Evolutionary conservation across 345 rosid genomes (phyloP).

Genomic region (Physaria fendleri): DNA sequence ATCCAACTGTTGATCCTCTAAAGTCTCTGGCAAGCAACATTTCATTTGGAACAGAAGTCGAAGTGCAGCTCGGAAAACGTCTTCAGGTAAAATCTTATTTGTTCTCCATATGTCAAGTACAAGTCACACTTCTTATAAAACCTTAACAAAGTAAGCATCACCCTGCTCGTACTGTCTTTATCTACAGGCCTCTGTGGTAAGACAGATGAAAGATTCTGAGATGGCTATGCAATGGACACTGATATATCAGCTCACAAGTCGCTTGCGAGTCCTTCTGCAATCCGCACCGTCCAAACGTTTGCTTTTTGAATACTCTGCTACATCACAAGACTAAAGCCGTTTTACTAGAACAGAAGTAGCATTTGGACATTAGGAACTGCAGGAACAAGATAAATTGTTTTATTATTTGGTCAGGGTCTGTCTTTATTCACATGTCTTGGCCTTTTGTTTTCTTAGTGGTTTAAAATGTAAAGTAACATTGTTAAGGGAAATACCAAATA

Average conservation of each 20-base stretch:
- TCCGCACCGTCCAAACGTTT: conserved; percentile 89
- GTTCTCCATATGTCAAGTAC: background rate
- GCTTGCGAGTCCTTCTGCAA: conserved; percentile 79
- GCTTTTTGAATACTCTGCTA: conserved; percentile 88
- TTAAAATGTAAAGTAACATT: conserved; percentile 17
- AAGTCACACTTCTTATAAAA: background rate
- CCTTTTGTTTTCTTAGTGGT: background rate
- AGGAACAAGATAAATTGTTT: background rate
- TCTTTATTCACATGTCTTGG: background rate
- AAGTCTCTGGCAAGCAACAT: conserved; percentile 85
- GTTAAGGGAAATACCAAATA: conserved; percentile 24
- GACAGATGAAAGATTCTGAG: conserved; percentile 97
- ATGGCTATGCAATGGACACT: conserved; percentile 98
- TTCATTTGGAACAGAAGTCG: conserved; percentile 89
- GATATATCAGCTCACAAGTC: conserved; percentile 87
- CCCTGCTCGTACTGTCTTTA: background rate
- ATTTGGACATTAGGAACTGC: background rate
- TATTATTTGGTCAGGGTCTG: conserved; percentile 14
- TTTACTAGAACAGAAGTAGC: conserved; percentile 2
- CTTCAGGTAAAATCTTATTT: conserved; percentile 54
- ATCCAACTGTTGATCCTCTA: conserved; percentile 88
- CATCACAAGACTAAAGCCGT: conserved; percentile 65
- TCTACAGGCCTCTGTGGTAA: conserved; percentile 71
- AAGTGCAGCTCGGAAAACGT: conserved; percentile 92
- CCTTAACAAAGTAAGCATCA: background rate